Percentiles rank a stretch among this genome's conserved stretches.
Evolutionary conservation across 163 green algal species (phyloP).

Genomic region (Chlorella variabilis): DNA sequence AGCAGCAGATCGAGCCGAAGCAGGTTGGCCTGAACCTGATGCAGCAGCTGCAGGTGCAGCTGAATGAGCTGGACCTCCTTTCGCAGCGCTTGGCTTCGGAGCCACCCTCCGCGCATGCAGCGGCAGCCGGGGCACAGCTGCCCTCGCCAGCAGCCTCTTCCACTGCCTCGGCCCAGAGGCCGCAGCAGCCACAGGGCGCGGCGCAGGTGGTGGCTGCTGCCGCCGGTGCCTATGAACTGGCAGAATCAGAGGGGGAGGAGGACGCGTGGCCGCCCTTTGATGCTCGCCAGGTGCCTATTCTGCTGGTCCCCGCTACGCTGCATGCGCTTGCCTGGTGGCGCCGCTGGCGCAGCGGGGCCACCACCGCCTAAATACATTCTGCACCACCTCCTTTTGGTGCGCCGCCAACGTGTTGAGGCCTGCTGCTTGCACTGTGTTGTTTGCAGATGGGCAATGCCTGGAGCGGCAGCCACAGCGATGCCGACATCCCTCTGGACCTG

Average conservation of each 20-base stretch:
- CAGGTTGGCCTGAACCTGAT: not conserved
- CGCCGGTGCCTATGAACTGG: not conserved
- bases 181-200: not conserved
- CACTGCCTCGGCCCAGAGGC: too few species aligned
- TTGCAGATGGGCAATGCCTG: slow-evolving; percentile 13
- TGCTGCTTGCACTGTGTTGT: not conserved
- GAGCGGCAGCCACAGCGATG: slow-evolving; percentile 34
- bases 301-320: too few species aligned
- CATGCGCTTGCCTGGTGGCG: too few species aligned
- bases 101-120: not conserved
- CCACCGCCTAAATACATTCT: too few species aligned
- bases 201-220: not conserved
- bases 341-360: too few species aligned
- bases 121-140: not conserved
- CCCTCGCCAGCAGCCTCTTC: not conserved
- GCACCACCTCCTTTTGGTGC: not conserved
- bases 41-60: slow-evolving; percentile 6
- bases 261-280: slow-evolving; percentile 1
- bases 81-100: slow-evolving; percentile 3
- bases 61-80: slow-evolving; percentile 18
- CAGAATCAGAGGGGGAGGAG: slow-evolving; percentile 10
- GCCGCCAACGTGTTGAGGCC: not conserved
- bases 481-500: not conserved
- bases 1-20: not conserved
- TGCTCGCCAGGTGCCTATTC: slow-evolving; percentile 4